Evolutionary conservation across 129 eudicot species (phyloP).

Genomic region (Gnaphalium uliginosum): DNA sequence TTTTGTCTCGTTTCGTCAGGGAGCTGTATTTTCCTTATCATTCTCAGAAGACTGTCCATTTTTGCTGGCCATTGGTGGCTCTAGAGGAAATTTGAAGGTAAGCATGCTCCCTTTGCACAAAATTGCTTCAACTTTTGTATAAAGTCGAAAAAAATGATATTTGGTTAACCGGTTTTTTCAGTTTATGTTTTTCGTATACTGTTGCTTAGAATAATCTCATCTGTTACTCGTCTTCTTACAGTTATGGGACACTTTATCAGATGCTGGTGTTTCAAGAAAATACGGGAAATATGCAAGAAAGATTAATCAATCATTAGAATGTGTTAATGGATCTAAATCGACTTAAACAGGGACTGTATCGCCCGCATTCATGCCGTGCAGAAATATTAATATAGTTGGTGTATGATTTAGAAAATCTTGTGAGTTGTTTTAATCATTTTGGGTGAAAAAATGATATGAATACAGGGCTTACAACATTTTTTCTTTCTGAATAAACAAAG

Average conservation of each 20-base stretch:
- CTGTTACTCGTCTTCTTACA: constrained; percentile 22
- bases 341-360: background rate
- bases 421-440: too few species aligned
- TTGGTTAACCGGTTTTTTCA: background rate
- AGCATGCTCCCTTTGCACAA: background rate
- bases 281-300: constrained; percentile 45
- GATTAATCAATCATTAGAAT: background rate
- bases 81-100: constrained; percentile 70
- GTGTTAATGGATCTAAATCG: background rate
- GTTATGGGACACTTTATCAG: constrained; percentile 74
- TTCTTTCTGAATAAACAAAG: too few species aligned
- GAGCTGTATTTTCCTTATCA: constrained; percentile 76
- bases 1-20: constrained; percentile 42
- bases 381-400: too few species aligned
- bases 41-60: constrained; percentile 73
- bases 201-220: background rate
- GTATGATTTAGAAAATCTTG: too few species aligned
- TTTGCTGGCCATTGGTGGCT: constrained; percentile 79
- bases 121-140: background rate
- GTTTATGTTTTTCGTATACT: too few species aligned
- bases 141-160: background rate
- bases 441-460: too few species aligned
- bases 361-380: background rate
- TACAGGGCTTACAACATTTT: too few species aligned
- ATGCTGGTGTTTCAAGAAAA: constrained; percentile 50